These are phyloP conservation scores for Fusarium chlamydosporum DNA, from an alignment of 2,329 filamentous ascomycete species.

Conservation along the genomic window DNA sequence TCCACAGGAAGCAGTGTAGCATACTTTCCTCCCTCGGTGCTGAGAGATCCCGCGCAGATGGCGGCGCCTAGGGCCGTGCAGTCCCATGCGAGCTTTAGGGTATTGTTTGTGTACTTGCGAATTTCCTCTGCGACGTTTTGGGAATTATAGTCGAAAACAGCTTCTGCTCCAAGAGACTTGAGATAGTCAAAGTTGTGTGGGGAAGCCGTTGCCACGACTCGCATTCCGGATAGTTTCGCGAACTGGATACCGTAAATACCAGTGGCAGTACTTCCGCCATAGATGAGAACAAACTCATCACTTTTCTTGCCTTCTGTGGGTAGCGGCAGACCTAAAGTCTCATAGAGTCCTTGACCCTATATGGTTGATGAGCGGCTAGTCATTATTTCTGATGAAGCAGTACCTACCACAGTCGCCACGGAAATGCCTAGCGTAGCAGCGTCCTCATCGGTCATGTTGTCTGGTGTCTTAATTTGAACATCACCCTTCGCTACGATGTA, in stretches of 20 bases:
- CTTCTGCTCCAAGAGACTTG: constrained; percentile 59
- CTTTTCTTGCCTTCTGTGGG: constrained; percentile 59
- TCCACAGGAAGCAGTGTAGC: constrained; percentile 7
- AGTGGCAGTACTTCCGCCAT: constrained; percentile 67
- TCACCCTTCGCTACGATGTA: constrained; percentile 58
- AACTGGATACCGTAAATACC: constrained; percentile 65
- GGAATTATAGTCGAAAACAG: constrained; percentile 61
- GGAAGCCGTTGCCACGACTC: constrained; percentile 57
- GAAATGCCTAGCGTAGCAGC: constrained; percentile 62
- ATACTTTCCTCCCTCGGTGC: constrained; percentile 22
- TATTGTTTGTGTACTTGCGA: constrained; percentile 43
- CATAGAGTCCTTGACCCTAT: constrained; percentile 62
- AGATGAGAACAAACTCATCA: constrained; percentile 58
- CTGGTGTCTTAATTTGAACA: constrained; percentile 61
- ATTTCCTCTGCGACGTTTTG: constrained; percentile 48
- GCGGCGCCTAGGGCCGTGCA: constrained; percentile 16
- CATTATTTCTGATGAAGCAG: too few relatives aligned
- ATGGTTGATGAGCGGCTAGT: background rate
- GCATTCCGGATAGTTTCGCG: constrained; percentile 56
- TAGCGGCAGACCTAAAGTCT: constrained; percentile 60
- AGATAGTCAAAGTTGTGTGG: constrained; percentile 55
- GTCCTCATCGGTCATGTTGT: constrained; percentile 58
- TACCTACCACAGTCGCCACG: constrained; percentile 54
- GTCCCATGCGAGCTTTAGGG: constrained; percentile 50
- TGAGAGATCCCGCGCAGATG: constrained; percentile 16